These are phyloP conservation scores for Neurospora sp. DNA, from an alignment of 2,329 filamentous ascomycete genomes.

Conservation along the genomic window DNA sequence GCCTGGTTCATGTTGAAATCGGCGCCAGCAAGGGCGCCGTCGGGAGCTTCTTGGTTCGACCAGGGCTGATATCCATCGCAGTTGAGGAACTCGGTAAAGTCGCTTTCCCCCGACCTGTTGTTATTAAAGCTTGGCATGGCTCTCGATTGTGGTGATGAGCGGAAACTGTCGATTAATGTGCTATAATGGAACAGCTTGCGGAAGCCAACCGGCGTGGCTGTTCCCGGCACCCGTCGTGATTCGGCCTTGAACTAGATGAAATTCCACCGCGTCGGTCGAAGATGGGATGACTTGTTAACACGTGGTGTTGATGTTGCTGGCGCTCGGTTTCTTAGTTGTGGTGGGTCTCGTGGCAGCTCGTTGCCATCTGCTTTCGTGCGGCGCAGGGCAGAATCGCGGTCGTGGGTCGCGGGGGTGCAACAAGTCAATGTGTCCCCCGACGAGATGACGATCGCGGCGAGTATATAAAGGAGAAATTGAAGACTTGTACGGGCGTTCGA, in stretches of 20 bases:
- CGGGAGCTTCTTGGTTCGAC: not conserved
- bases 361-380: not conserved
- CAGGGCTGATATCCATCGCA: not conserved
- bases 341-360: not conserved
- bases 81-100: not conserved
- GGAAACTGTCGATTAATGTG: not conserved
- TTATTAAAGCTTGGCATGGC: not conserved
- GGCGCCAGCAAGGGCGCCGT: not conserved
- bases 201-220: not conserved
- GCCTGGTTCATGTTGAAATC: constrained; percentile 7
- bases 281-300: not conserved
- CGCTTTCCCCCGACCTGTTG: not conserved
- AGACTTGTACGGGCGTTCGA: not conserved
- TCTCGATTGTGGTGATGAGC: not conserved
- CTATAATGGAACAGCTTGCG: not conserved
- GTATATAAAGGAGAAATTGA: not conserved
- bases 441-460: not conserved
- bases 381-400: not conserved
- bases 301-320: not conserved
- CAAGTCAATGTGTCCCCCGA: not conserved
- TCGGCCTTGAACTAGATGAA: not conserved
- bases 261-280: not conserved
- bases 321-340: not conserved
- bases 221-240: not conserved
- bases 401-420: not conserved